Percentiles rank a stretch among this genome's conserved stretches.
Evolutionary conservation across 192 early-diverging fungal genomes (phyloP).

Genomic region (Umbelopsis sp.): DNA sequence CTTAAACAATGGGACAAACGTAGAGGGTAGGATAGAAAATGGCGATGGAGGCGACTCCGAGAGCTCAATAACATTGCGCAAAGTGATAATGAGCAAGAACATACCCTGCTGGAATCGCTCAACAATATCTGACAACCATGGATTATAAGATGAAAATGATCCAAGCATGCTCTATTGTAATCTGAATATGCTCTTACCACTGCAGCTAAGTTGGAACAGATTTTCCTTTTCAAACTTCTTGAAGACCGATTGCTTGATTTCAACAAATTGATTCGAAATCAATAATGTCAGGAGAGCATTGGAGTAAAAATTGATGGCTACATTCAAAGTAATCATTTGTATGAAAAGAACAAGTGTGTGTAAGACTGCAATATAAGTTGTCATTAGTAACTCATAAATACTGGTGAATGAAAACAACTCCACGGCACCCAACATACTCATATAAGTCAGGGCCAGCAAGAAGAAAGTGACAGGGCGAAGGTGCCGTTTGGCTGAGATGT

Average conservation of each 20-base stretch:
- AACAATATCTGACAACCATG: slow-evolving; percentile 74
- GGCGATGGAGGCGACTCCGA: slow-evolving; percentile 63
- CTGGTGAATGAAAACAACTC: neutral
- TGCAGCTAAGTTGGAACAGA: slow-evolving; percentile 92
- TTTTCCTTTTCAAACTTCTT: slow-evolving; percentile 97
- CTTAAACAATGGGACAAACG: slow-evolving; percentile 62
- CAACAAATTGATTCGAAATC: slow-evolving; percentile 97
- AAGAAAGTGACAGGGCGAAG: slow-evolving; percentile 62
- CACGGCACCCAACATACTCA: slow-evolving; percentile 49
- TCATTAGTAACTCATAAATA: neutral
- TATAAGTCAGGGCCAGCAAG: slow-evolving; percentile 79
- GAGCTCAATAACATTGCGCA: slow-evolving; percentile 90
- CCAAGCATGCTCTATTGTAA: neutral
- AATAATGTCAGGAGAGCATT: slow-evolving; percentile 92
- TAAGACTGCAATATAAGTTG: slow-evolving; percentile 43
- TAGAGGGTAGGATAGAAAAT: slow-evolving; percentile 60
- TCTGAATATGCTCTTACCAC: slow-evolving; percentile 52
- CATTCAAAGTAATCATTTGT: slow-evolving; percentile 95
- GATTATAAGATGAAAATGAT: neutral
- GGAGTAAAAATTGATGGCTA: slow-evolving; percentile 95
- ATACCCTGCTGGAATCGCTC: slow-evolving; percentile 92
- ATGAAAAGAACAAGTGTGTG: slow-evolving; percentile 94
- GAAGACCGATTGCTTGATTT: slow-evolving; percentile 97
- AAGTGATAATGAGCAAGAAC: slow-evolving; percentile 87
- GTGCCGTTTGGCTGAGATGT: slow-evolving; percentile 39